Percentiles rank a stretch among this genome's conserved stretches.
Conservation (phyloP, 2,329 filamentous ascomycete genomes). For the Erysiphe pulchra region DNA sequence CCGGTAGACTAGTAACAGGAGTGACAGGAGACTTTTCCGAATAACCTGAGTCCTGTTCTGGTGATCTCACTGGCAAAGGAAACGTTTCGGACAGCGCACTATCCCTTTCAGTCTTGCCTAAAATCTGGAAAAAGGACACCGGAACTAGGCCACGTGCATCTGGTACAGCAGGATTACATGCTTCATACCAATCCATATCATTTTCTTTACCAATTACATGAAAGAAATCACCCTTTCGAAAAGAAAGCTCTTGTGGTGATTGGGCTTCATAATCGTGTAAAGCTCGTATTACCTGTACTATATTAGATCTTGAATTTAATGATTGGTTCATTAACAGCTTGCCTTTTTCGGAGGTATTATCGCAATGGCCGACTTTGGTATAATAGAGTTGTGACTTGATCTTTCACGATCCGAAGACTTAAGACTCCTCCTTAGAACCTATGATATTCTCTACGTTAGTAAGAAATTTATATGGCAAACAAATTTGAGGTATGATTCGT, state of each 20-base stretch:
- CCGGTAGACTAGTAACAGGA: constrained; percentile 13
- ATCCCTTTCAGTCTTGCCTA: constrained; percentile 79
- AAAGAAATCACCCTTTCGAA: constrained; percentile 90
- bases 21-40: constrained; percentile 24
- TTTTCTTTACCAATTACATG: constrained; percentile 93
- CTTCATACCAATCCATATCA: constrained; percentile 92
- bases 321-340: constrained; percentile 8
- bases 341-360: constrained; percentile 53
- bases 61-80: constrained; percentile 25
- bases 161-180: constrained; percentile 76
- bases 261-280: constrained; percentile 77
- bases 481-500: too few relatives aligned
- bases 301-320: constrained; percentile 1
- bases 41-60: constrained; percentile 81
- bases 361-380: constrained; percentile 42
- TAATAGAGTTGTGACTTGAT: constrained; percentile 31
- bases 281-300: constrained; percentile 67
- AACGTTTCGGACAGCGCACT: constrained; percentile 43
- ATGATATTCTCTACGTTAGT: constrained; percentile 2
- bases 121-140: constrained; percentile 74
- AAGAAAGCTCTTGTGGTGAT: constrained; percentile 56
- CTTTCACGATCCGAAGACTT: constrained; percentile 41
- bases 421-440: constrained; percentile 41
- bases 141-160: constrained; percentile 78
- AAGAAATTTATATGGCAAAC: too few relatives aligned